Base-by-base conservation (phyloP, 129 eudicot species). In the Pulicaria dysenterica region DNA sequence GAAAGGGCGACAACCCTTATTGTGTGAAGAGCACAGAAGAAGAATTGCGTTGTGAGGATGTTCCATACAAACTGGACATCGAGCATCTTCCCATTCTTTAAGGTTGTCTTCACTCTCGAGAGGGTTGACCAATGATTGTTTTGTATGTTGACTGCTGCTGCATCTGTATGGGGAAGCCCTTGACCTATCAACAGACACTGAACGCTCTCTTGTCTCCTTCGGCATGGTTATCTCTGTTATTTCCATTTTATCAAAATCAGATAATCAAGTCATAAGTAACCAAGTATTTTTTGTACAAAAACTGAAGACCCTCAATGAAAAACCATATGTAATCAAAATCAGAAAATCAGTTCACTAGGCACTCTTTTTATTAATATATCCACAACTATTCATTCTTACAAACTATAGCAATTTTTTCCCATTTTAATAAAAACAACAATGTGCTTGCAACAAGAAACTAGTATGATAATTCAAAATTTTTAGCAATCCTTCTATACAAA, bases 1-100 rank as follows among this genome's bases (percentile, higher is more conserved):
- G 63, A 54, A 92, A 16, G 98, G 95, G 14, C 90, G 95, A 44
- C 98, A 92, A 9, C 96, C 95, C 9, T 89, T 89, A 5, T 85
- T 80, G 62, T 92, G 90, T 17, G 98, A 82, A 8, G 95, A 81
- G 71, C 98, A 89, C 8, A 92, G 3, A 5, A 92, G 83, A n/a
- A 92, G 87, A 19, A 92, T 79, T 5, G 92, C 96, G 57, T 92
- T 89, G 82, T 92, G 98, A 15, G 98, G 98, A 64, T 89, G 96
- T 76, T 92, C 98, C 84, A 92, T 89, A 59, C 96, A 92, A 3
- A 89, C 92, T 0, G 98, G 96, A 60, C 98, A 92, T 39, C 87
- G 78, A 6, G 96, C 90, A 0, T 92, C 95, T 76, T 92, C 96
- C 98, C 95, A 89, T 73, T 87, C 91, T 73, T 83, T 82, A 15